Conservation (phyloP, 805 yeast genomes). For the Candida oleophila region DNA sequence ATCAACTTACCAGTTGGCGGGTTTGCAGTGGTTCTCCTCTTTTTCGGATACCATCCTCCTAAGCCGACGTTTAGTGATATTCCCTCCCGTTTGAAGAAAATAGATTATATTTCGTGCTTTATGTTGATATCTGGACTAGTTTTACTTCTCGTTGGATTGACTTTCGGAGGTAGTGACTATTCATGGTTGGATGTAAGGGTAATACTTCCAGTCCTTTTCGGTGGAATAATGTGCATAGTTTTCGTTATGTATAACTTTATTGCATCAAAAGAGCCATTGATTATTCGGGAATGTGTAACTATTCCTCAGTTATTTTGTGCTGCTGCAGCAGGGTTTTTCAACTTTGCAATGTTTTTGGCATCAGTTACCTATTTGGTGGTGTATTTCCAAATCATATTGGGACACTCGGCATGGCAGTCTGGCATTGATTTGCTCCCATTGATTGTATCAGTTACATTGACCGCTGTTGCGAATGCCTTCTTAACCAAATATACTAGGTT, state of each 20-base stretch:
- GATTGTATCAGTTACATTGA: slow-evolving; percentile 10
- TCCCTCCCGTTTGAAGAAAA: slow-evolving; percentile 19
- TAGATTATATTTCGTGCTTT: slow-evolving; percentile 46
- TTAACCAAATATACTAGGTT: slow-evolving; percentile 10
- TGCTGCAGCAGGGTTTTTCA: slow-evolving; percentile 26
- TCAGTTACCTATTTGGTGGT: slow-evolving; percentile 13
- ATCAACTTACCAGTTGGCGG: slow-evolving; percentile 63
- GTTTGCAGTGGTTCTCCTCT: slow-evolving; percentile 30
- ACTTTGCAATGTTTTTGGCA: slow-evolving; percentile 33
- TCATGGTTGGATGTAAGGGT: slow-evolving; percentile 51
- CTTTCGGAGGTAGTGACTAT: slow-evolving; percentile 47
- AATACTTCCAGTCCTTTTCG: slow-evolving; percentile 43
- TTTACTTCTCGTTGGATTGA: slow-evolving; percentile 40
- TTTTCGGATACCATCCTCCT: slow-evolving; percentile 41
- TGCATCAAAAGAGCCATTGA: slow-evolving; percentile 37
- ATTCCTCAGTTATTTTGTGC: slow-evolving; percentile 32
- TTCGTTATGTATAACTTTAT: slow-evolving; percentile 37
- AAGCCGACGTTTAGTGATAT: slow-evolving; percentile 25
- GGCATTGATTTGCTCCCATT: slow-evolving; percentile 15
- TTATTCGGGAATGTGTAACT: slow-evolving; percentile 36
- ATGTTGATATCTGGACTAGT: slow-evolving; percentile 38
- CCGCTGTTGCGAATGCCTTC: slow-evolving; percentile 11
- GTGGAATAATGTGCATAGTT: slow-evolving; percentile 27
- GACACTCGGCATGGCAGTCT: slow-evolving; percentile 10
- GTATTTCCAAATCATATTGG: slow-evolving; percentile 14